phyloP scores from a whole-genome alignment of 2,329 filamentous ascomycete species.

The Lizonia empirigonia region DNA sequence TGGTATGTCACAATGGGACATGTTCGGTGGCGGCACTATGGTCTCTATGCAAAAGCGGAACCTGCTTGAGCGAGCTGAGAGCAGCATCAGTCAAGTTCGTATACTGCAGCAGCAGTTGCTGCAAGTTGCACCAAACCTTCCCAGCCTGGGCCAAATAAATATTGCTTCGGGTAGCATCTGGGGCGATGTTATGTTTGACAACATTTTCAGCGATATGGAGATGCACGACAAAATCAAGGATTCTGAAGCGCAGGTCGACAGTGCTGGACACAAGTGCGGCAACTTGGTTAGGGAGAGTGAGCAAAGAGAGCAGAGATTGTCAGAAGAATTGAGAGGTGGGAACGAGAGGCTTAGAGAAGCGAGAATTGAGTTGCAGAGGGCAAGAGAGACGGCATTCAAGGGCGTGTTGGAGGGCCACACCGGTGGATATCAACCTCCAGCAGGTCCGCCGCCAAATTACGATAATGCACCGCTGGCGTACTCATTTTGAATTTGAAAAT shows the following conservation, averaged over 20 bases:
- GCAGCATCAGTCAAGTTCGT: slow-evolving; percentile 49
- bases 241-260: slow-evolving; percentile 44
- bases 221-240: slow-evolving; percentile 60
- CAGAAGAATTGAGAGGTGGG: slow-evolving; percentile 37
- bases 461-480: slow-evolving; percentile 13
- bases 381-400: slow-evolving; percentile 53
- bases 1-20: slow-evolving; percentile 48
- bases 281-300: slow-evolving; percentile 45
- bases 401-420: slow-evolving; percentile 27
- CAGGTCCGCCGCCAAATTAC: slow-evolving; percentile 2
- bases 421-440: slow-evolving; percentile 1
- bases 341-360: slow-evolving; percentile 38
- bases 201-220: slow-evolving; percentile 59
- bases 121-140: slow-evolving; percentile 48
- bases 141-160: slow-evolving; percentile 47
- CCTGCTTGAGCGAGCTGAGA: slow-evolving; percentile 57
- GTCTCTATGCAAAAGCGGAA: slow-evolving; percentile 61
- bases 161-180: slow-evolving; percentile 57
- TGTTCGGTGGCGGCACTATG: slow-evolving; percentile 58
- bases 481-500: background rate
- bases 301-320: slow-evolving; percentile 29
- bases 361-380: slow-evolving; percentile 51
- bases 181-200: slow-evolving; percentile 62
- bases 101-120: slow-evolving; percentile 49
- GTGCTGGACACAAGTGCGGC: slow-evolving; percentile 32